These are phyloP conservation scores for Chlamydomonas reinhardtii DNA, from an alignment of 163 green algal species.

Conservation along the genomic window DNA sequence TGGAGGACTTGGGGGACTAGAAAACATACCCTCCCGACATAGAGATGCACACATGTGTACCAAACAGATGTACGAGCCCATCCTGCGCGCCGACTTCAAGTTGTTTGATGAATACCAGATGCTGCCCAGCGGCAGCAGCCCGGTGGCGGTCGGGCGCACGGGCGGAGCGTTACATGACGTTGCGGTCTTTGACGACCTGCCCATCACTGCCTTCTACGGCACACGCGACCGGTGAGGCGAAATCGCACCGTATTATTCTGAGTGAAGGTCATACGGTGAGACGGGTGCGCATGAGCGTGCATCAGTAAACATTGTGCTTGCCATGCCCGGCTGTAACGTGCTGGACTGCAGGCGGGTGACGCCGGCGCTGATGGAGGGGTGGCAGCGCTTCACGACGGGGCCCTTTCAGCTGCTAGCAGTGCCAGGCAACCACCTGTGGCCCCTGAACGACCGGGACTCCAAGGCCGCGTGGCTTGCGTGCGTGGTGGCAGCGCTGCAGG, in stretches of 20 bases:
- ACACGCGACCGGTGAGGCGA: neutral
- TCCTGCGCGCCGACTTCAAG: conserved; percentile 86
- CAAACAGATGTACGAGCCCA: conserved; percentile 76
- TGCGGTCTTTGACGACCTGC: conserved; percentile 7
- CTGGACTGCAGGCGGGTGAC: conserved; percentile 19
- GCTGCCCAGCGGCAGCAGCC: neutral
- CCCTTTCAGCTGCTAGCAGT: neutral
- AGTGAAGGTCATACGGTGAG: no score
- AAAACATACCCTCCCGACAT: no score
- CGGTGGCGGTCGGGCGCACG: neutral
- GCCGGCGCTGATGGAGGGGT: neutral
- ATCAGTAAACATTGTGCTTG: no score
- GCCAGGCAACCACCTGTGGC: conserved; percentile 46
- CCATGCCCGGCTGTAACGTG: no score
- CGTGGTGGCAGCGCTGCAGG: neutral
- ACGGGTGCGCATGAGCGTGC: no score
- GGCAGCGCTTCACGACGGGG: neutral
- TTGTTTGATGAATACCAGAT: conserved; percentile 88
- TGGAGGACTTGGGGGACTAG: no score
- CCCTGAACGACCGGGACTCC: conserved; percentile 27
- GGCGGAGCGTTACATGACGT: neutral
- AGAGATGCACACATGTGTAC: no score
- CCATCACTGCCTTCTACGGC: conserved; percentile 19
- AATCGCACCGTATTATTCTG: neutral
- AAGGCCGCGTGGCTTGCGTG: conserved; percentile 13